Conservation (phyloP, 345 rosid genomes). For the Atalantia buxifolia region DNA sequence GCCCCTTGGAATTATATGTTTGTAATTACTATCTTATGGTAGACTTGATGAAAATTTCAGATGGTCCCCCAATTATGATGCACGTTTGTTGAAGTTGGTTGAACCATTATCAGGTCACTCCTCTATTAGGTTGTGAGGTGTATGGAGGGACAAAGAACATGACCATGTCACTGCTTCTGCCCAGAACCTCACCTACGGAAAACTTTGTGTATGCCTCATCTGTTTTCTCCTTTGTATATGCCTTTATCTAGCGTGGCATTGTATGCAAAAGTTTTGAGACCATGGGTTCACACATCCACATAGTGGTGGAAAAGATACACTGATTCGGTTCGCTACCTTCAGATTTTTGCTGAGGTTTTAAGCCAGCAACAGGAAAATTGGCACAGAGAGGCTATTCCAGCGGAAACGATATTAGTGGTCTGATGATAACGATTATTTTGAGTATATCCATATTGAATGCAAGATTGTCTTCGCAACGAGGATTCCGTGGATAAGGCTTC, state of each 20-base stretch:
- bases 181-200: conserved; percentile 32
- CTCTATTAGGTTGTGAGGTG: conserved; percentile 40
- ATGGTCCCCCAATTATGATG: background rate
- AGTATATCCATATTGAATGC: background rate
- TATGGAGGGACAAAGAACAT: conserved; percentile 66
- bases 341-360: conserved; percentile 55
- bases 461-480: background rate
- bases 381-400: conserved; percentile 47
- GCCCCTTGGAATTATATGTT: background rate
- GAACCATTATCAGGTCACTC: conserved; percentile 40
- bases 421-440: background rate
- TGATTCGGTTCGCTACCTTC: conserved; percentile 73
- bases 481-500: background rate
- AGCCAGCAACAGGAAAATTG: conserved; percentile 50
- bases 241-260: background rate
- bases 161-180: conserved; percentile 69
- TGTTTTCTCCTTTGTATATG: background rate
- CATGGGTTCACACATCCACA: conserved; percentile 44
- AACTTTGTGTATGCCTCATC: too few species aligned
- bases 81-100: conserved; percentile 7
- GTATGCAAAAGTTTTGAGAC: background rate
- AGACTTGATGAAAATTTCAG: background rate
- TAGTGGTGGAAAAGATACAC: conserved; percentile 44
- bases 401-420: background rate
- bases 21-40: too few species aligned